Evolutionary conservation across 495 filamentous ascomycete genomes (phyloP).

Genomic region (Lichenothelia convexa): DNA sequence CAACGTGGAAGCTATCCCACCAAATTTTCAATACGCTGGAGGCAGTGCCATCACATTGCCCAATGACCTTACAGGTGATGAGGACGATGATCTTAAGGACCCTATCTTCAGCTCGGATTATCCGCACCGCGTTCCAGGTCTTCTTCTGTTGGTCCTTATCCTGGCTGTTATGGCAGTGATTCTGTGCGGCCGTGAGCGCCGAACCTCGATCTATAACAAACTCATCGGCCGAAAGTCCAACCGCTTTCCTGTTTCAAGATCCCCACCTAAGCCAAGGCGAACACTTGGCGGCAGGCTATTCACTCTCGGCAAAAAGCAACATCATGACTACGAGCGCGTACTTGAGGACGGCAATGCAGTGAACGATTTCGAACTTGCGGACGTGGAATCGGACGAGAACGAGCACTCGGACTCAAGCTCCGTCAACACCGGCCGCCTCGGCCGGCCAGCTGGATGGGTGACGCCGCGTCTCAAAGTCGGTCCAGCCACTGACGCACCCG

Average conservation of each 20-base stretch:
- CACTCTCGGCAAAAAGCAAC: slow-evolving; percentile 29
- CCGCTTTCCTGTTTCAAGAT: slow-evolving; percentile 30
- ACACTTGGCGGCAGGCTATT: slow-evolving; percentile 31
- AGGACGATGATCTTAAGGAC: slow-evolving; percentile 58
- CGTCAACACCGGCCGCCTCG: slow-evolving; percentile 30
- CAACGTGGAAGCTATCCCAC: slow-evolving; percentile 48
- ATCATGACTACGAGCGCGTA: slow-evolving; percentile 58
- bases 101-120: slow-evolving; percentile 40
- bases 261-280: slow-evolving; percentile 31
- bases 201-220: slow-evolving; percentile 40
- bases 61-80: slow-evolving; percentile 30
- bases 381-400: slow-evolving; percentile 35
- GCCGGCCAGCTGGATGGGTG: slow-evolving; percentile 40
- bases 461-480: slow-evolving; percentile 47
- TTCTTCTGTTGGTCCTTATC: slow-evolving; percentile 57
- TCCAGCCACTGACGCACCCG: slow-evolving; percentile 35
- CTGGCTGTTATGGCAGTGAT: slow-evolving; percentile 47
- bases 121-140: slow-evolving; percentile 49
- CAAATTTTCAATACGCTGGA: slow-evolving; percentile 78
- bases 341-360: slow-evolving; percentile 46
- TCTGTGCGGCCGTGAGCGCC: slow-evolving; percentile 51
- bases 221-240: slow-evolving; percentile 23
- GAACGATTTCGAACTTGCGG: slow-evolving; percentile 45
- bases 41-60: slow-evolving; percentile 19
- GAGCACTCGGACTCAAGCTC: slow-evolving; percentile 35